These are phyloP conservation scores for Tetracladium setigerum DNA, from an alignment of 495 filamentous ascomycete species.

Conservation along the genomic window DNA sequence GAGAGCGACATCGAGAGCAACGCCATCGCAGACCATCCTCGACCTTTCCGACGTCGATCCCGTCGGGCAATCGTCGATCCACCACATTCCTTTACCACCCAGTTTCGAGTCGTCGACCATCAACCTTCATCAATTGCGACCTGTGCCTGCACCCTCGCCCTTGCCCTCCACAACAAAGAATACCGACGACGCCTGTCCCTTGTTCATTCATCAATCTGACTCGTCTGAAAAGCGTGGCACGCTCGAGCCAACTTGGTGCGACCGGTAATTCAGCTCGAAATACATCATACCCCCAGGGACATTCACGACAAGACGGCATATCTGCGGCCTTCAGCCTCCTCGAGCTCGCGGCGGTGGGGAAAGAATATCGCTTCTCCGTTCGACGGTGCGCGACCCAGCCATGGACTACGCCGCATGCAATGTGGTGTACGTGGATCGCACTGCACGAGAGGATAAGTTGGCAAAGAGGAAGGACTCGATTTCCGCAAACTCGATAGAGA, in stretches of 20 bases:
- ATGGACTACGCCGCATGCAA: conserved; percentile 70
- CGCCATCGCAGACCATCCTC: too few species aligned
- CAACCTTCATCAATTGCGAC: too few species aligned
- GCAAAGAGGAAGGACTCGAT: conserved; percentile 31
- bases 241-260: conserved; percentile 18
- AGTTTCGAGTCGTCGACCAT: too few species aligned
- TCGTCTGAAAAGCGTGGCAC: conserved; percentile 15
- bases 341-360: conserved; percentile 3
- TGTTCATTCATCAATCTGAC: conserved; percentile 3
- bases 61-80: too few species aligned
- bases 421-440: conserved; percentile 78
- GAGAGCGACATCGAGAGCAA: too few species aligned
- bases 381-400: conserved; percentile 20
- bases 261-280: not conserved
- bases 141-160: not conserved
- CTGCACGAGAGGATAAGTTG: conserved; percentile 55
- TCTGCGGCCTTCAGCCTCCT: too few species aligned
- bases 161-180: conserved; percentile 1
- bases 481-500: conserved; percentile 6
- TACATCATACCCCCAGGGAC: too few species aligned
- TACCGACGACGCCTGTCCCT: conserved; percentile 2
- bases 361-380: not conserved
- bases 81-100: too few species aligned
- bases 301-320: too few species aligned
- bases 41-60: too few species aligned